Evolutionary conservation across 2,329 filamentous ascomycete species (phyloP), one percentile per base, ranked within the genome.

Genomic region (Phyllosticta paracitricarpa): DNA sequence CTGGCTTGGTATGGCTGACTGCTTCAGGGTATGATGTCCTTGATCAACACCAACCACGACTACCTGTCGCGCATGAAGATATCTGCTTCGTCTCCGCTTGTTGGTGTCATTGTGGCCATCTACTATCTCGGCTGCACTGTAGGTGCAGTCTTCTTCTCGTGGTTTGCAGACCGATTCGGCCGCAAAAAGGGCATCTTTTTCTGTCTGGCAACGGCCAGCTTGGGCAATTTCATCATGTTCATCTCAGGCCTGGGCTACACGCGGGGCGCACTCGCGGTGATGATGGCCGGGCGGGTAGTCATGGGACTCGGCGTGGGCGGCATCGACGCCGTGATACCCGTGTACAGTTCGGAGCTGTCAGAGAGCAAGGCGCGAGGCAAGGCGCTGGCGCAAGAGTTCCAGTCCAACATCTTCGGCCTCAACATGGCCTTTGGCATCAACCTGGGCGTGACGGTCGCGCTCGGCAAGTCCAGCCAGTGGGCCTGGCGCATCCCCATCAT

Each of bases 161-260:
- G 74, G 66, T 72, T 81, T 24, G 81, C 82, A 5, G 82, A 86
- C 65, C 73, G 68, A 54, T 74, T 75, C 57, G 83, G 83, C 7
- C 76, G 83, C 10, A 84, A 83, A 68, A 76, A 76, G 35, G 78
- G 77, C 19, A 82, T 86, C 52, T 82, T 83, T 64, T 72, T 74
- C 9, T 84, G 81, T 66, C 74, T 85, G 8, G 77, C 78, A 0
- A 79, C 77, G 0, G 81, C 81, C 1, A 75, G 78, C 14, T 63
- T 85, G 2, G 83, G 83, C 0, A 85, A 85, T 63, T 65, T 84
- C 4, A 75, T 85, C 62, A 85, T 85, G 82, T 85, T 85, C 68
- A 65, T 84, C 33, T 73, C 82, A 4, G 82, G 83, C 0, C 71
- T 85, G 53, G 74, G 76, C 0, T 76, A 73, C 56, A 65, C 65